These are phyloP conservation scores for Lachancea meyersii DNA, from an alignment of 805 yeast species.

Conservation along the genomic window DNA sequence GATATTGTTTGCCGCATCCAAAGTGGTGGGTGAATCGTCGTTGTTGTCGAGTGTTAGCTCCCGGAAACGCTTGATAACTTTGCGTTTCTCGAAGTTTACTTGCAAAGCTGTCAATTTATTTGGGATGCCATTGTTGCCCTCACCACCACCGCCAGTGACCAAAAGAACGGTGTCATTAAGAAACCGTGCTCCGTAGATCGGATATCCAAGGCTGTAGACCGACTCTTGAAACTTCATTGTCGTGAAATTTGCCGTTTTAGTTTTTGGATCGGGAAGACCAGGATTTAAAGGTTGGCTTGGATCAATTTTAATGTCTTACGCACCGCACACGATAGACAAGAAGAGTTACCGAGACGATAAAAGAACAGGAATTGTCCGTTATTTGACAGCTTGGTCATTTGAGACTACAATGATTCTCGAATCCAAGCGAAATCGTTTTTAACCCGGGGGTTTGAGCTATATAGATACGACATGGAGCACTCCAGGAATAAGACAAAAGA, in stretches of 20 bases:
- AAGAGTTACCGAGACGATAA: too few relatives aligned
- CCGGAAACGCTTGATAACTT: slow-evolving; percentile 50
- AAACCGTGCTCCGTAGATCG: slow-evolving; percentile 75
- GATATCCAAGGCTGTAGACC: slow-evolving; percentile 49
- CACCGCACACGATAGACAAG: too few relatives aligned
- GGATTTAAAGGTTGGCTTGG: not conserved
- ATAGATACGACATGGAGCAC: too few relatives aligned
- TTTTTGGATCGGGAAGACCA: not conserved
- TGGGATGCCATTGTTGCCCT: slow-evolving; percentile 82
- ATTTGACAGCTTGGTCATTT: too few relatives aligned
- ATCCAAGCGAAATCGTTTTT: too few relatives aligned
- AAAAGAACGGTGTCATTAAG: slow-evolving; percentile 53
- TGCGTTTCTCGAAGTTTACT: slow-evolving; percentile 45
- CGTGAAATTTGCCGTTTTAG: not conserved
- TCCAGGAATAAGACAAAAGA: too few relatives aligned
- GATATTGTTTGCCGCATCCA: slow-evolving; percentile 46
- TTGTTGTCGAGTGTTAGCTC: slow-evolving; percentile 54
- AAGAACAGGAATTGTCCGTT: too few relatives aligned
- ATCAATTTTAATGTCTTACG: not conserved
- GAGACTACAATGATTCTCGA: too few relatives aligned
- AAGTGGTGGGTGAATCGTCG: slow-evolving; percentile 85
- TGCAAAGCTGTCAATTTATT: slow-evolving; percentile 69
- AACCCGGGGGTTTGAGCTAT: too few relatives aligned
- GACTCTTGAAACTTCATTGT: slow-evolving; percentile 24
- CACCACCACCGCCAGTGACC: slow-evolving; percentile 94